Conservation (phyloP, 2,329 filamentous ascomycete genomes). For the Neoascochyta sp. region DNA sequence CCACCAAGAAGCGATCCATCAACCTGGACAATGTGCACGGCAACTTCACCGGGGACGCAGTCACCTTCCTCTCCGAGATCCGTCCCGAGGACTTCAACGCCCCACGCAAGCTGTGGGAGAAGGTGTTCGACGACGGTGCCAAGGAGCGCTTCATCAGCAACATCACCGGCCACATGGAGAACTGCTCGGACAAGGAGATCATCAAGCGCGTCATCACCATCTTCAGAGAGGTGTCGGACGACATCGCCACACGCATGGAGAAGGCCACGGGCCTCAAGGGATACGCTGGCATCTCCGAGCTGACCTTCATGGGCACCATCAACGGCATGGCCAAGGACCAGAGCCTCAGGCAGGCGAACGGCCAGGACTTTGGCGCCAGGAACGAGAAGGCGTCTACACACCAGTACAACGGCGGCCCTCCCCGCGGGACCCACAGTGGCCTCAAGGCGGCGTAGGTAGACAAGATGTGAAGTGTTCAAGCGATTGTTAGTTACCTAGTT, state of each 20-base stretch:
- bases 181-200: slow-evolving; percentile 57
- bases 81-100: slow-evolving; percentile 54
- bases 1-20: slow-evolving; percentile 46
- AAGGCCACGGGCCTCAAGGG: slow-evolving; percentile 61
- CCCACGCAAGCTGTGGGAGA: slow-evolving; percentile 58
- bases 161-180: slow-evolving; percentile 59
- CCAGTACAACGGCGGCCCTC: slow-evolving; percentile 50
- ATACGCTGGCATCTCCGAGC: slow-evolving; percentile 53
- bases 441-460: no score
- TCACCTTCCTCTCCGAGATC: slow-evolving; percentile 52
- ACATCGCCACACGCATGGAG: slow-evolving; percentile 57
- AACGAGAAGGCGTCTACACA: slow-evolving; percentile 24
- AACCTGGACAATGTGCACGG: slow-evolving; percentile 51
- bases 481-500: no score
- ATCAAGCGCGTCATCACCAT: slow-evolving; percentile 63
- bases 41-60: slow-evolving; percentile 48
- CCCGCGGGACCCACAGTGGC: slow-evolving; percentile 44
- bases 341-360: slow-evolving; percentile 51
- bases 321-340: slow-evolving; percentile 56
- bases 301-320: slow-evolving; percentile 59
- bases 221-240: slow-evolving; percentile 59
- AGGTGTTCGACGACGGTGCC: slow-evolving; percentile 58
- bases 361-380: no score
- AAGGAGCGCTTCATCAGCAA: slow-evolving; percentile 58
- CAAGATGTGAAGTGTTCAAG: no score